Percentiles rank a stretch among this genome's conserved stretches.
Evolutionary conservation across 768 basidiomycete genomes (phyloP).

Genomic region (Termitomyces sp.): DNA sequence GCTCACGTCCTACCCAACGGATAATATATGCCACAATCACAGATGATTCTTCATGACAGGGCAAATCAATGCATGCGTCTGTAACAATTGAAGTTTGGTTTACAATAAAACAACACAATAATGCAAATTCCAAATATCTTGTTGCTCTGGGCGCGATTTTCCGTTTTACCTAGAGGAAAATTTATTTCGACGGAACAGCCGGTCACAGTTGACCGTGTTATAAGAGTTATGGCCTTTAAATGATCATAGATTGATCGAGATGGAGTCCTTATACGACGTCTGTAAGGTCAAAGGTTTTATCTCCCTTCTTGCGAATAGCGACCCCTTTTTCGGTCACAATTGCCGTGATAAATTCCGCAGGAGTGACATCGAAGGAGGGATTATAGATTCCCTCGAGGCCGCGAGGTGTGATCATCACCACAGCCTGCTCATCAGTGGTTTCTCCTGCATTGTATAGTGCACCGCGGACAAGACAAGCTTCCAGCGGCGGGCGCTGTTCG

Average conservation of each 20-base stretch:
- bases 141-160: not conserved
- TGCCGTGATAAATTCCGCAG: constrained; percentile 88
- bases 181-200: too few relatives aligned
- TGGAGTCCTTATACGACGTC: constrained; percentile 34
- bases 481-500: constrained; percentile 83
- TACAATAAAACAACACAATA: not conserved
- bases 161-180: not conserved
- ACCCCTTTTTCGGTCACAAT: constrained; percentile 96
- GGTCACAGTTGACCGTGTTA: too few relatives aligned
- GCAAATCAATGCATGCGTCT: not conserved
- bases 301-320: constrained; percentile 61
- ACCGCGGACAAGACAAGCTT: constrained; percentile 87
- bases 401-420: constrained; percentile 79
- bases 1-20: not conserved
- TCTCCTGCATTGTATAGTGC: constrained; percentile 57
- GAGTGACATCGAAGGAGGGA: constrained; percentile 96
- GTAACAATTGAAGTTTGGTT: not conserved
- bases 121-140: not conserved
- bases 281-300: constrained; percentile 57
- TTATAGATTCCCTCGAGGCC: constrained; percentile 72
- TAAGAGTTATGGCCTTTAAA: not conserved
- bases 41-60: not conserved
- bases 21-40: not conserved
- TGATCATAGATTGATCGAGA: not conserved
- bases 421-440: constrained; percentile 49